Evolutionary conservation across 177 flowering plant genomes (phyloP), one percentile per base, ranked within the genome.

Genomic region (Vitis hybrid): DNA sequence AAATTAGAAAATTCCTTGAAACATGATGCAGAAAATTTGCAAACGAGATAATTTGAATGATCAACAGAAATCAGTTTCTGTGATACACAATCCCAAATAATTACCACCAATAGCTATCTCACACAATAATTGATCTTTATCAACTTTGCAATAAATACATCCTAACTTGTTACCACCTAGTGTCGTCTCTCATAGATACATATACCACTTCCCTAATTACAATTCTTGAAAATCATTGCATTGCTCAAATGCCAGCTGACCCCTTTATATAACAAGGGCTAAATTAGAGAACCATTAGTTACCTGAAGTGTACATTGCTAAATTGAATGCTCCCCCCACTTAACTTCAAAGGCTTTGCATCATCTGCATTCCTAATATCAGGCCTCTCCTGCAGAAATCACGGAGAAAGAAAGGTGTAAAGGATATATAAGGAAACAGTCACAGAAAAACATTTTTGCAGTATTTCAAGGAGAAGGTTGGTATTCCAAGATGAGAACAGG

Each of bases 241-340:
- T 26, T 14, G 5, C 10, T 12, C 60, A 31, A 29, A n/a, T 15
- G 16, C 56, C 16, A 15, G 33, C 9, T 12, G 4, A 14, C 3
- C 18, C 6, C 10, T 10, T 26, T 22, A 66, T n/a, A 62, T 16
- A 7, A 2, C 45, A 26, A 60, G 11, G 14, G 39, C 49, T 16
- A 62, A 33, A 15, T 31, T 50, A 56, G 48, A 68, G 14, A n/a
- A 58, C 5, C 16, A 63, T 5, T 51, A 73, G 19, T 52, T 77
- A 96, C 99, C 99, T 92, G 77, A 96, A 96, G 72, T 91, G 91
- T 49, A 96, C 97, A 76, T 92, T 78, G 5, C 89, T 90, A 81
- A 93, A 91, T 76, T 88, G 77, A 78, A 96, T 88, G 83, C 84
- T 81, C 26, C 99, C 99, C 59, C 97, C 97, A 71, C 69, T 72